These are phyloP conservation scores for Nyssa sinensis DNA, from an alignment of 148 eudicot species.

Conservation along the genomic window DNA sequence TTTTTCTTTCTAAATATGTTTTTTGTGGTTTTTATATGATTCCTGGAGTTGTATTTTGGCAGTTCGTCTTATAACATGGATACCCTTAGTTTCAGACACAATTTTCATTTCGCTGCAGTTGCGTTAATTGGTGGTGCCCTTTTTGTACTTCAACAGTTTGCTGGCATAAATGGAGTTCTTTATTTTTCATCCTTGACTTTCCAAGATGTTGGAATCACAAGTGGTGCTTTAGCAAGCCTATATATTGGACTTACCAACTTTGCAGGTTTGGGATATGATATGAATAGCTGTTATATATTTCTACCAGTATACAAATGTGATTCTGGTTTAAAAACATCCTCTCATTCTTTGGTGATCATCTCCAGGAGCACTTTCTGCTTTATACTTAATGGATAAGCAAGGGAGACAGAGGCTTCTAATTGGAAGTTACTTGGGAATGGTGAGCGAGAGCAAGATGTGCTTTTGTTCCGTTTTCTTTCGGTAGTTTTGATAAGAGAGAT, in stretches of 20 bases:
- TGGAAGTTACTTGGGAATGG: constrained; percentile 88
- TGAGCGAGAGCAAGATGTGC: constrained; percentile 21
- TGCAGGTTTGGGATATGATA: constrained; percentile 54
- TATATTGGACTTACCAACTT: constrained; percentile 73
- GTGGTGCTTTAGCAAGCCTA: constrained; percentile 70
- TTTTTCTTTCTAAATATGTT: neutral
- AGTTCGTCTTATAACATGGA: neutral
- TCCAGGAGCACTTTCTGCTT: constrained; percentile 74
- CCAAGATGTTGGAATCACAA: constrained; percentile 77
- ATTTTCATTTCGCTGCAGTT: constrained; percentile 43
- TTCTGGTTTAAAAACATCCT: neutral
- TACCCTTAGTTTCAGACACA: constrained; percentile 7
- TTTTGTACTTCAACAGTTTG: constrained; percentile 76
- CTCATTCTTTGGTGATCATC: constrained; percentile 6
- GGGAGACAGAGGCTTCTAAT: constrained; percentile 68
- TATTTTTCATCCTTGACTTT: constrained; percentile 83
- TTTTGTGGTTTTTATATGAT: neutral
- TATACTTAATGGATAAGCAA: constrained; percentile 69
- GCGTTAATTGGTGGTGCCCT: constrained; percentile 75
- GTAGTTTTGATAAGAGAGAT: neutral
- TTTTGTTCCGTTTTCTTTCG: neutral
- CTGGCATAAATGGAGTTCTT: constrained; percentile 83
- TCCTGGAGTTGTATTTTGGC: neutral
- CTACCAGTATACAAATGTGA: neutral
- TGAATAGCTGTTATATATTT: neutral